A percentile compares a stretch with the other conserved stretches of the same genome.
Conservation (phyloP, 2,329 filamentous ascomycete genomes). For the Fusarium vanettenii region DNA sequence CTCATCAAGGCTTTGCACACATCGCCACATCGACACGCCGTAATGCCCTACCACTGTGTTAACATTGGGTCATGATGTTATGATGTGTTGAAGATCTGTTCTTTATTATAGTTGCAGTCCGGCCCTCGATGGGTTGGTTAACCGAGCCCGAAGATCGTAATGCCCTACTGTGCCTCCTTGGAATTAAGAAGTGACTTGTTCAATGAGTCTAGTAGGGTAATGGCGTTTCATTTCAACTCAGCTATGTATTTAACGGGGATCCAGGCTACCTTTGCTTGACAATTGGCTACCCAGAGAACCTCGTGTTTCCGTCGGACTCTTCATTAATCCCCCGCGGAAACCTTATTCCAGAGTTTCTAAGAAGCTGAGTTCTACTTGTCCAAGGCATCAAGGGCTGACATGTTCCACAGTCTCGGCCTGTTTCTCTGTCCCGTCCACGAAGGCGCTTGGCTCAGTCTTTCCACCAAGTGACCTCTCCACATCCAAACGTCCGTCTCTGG, state of each 20-base stretch:
- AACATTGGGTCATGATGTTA: no score
- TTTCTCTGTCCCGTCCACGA: background rate
- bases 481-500: slow-evolving; percentile 12
- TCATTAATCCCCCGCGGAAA: background rate
- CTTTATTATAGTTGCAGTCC: no score
- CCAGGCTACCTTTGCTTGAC: background rate
- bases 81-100: no score
- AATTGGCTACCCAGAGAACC: background rate
- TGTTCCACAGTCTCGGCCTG: slow-evolving; percentile 3
- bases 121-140: no score
- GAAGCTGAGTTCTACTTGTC: fast-evolving
- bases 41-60: background rate
- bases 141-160: no score
- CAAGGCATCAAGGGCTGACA: background rate
- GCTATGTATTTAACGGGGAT: background rate
- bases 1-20: background rate
- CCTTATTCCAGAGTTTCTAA: background rate
- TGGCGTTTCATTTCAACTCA: background rate
- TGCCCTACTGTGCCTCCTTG: background rate
- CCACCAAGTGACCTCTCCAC: background rate
- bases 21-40: background rate
- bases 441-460: background rate
- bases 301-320: background rate
- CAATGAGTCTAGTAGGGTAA: background rate
- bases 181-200: background rate